These are phyloP conservation scores for Endocalyx cinctus DNA, from an alignment of 2,329 filamentous ascomycete species.

Conservation along the genomic window DNA sequence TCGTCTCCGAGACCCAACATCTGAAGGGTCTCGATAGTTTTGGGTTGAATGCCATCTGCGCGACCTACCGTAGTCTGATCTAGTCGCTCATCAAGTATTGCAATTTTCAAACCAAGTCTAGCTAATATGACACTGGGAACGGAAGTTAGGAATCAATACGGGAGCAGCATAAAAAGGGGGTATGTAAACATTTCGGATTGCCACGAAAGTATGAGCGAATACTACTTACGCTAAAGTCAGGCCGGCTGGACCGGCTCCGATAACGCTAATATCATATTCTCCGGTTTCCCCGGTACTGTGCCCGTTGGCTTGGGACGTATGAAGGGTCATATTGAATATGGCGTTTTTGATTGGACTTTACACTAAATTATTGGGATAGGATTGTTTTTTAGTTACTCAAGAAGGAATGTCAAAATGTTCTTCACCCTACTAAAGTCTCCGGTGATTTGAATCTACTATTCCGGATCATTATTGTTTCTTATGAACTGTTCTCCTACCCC, in stretches of 20 bases:
- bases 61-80: slow-evolving; percentile 64
- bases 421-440: too few species aligned
- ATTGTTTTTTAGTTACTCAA: too few species aligned
- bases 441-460: too few species aligned
- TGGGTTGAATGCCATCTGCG: slow-evolving; percentile 67
- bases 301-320: too few species aligned
- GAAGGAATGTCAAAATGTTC: too few species aligned
- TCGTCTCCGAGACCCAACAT: slow-evolving; percentile 70
- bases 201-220: slow-evolving; percentile 12
- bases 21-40: slow-evolving; percentile 72
- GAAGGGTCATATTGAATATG: too few species aligned
- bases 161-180: slow-evolving; percentile 15
- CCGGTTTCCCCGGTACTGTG: too few species aligned
- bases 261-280: slow-evolving; percentile 39
- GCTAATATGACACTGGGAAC: slow-evolving; percentile 45
- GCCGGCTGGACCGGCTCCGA: slow-evolving; percentile 53
- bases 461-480: too few species aligned
- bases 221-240: slow-evolving; percentile 44
- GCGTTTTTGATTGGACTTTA: too few species aligned
- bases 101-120: slow-evolving; percentile 61
- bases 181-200: too few species aligned
- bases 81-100: slow-evolving; percentile 63
- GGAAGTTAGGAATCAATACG: slow-evolving; percentile 10
- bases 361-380: too few species aligned
- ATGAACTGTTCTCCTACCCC: too few species aligned